These are phyloP conservation scores for Tolypocladium capitatum DNA, from an alignment of 2,329 filamentous ascomycete genomes.

Conservation along the genomic window DNA sequence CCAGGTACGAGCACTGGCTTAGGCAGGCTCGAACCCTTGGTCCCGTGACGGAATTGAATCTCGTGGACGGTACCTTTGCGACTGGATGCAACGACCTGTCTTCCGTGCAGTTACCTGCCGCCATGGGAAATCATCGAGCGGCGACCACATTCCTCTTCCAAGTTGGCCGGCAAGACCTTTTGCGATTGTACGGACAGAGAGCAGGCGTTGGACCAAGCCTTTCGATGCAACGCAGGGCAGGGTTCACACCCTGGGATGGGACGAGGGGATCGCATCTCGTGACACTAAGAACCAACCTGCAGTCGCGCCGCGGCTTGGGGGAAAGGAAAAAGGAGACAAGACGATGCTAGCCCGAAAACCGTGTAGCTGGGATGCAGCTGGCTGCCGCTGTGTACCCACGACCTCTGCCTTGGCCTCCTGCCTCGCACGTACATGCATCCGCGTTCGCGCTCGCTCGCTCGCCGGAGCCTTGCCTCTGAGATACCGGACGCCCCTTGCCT, in stretches of 20 bases:
- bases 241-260: slow-evolving; percentile 4
- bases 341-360: slow-evolving; percentile 1
- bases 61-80: slow-evolving; percentile 4
- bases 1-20: background rate
- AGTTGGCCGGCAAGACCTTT: slow-evolving; percentile 1
- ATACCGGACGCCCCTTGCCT: too few relatives aligned
- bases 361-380: slow-evolving; percentile 2
- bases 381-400: background rate
- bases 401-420: background rate
- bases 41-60: background rate
- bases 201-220: slow-evolving; percentile 4
- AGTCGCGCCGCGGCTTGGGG: background rate
- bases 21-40: background rate
- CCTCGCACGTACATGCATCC: background rate
- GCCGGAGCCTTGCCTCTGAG: background rate
- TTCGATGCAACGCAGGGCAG: slow-evolving; percentile 5
- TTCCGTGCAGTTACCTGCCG: slow-evolving; percentile 3
- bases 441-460: background rate
- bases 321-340: background rate
- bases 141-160: slow-evolving; percentile 1
- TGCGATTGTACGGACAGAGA: slow-evolving; percentile 1
- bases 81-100: background rate
- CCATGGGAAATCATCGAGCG: slow-evolving; percentile 2
- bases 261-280: slow-evolving; percentile 1
- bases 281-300: slow-evolving; percentile 3